Evolutionary conservation across 768 basidiomycete genomes (phyloP).

Genomic region (Pluteus cervinus): DNA sequence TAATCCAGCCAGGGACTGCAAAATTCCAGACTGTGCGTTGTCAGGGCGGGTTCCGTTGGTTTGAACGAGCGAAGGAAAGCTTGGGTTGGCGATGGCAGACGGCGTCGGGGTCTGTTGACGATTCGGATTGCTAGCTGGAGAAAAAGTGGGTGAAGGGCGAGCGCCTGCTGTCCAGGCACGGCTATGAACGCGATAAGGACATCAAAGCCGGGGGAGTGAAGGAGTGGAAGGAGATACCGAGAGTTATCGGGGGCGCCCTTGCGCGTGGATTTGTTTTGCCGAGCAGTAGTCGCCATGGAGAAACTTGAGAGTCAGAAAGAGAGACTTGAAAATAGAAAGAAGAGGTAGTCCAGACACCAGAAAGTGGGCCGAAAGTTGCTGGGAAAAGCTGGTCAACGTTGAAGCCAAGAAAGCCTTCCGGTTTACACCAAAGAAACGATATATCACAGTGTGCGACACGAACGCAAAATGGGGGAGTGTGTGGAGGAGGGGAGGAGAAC

Average conservation of each 20-base stretch:
- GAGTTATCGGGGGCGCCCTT: constrained; percentile 59
- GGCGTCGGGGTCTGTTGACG: constrained; percentile 28
- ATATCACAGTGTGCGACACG: constrained; percentile 9
- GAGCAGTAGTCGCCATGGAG: constrained; percentile 57
- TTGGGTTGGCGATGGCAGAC: constrained; percentile 27
- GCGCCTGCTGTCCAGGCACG: constrained; percentile 60
- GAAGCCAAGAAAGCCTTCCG: constrained; percentile 3
- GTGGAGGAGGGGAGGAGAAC: constrained; percentile 7
- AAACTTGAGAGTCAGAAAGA: constrained; percentile 22
- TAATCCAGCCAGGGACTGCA: constrained; percentile 62
- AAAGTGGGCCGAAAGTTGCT: constrained; percentile 19
- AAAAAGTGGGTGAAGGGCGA: constrained; percentile 68
- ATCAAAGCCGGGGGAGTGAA: constrained; percentile 10
- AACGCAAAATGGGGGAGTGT: constrained; percentile 12
- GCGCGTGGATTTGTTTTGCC: constrained; percentile 58
- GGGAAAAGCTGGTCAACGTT: constrained; percentile 2
- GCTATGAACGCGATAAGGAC: constrained; percentile 23
- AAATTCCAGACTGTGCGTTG: constrained; percentile 48
- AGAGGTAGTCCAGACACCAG: constrained; percentile 33
- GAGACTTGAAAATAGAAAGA: constrained; percentile 22
- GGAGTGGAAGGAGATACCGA: constrained; percentile 28
- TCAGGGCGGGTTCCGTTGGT: constrained; percentile 46
- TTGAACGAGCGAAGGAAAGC: constrained; percentile 41
- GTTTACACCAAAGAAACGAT: constrained; percentile 10
- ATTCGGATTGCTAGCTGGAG: constrained; percentile 38